Percentiles rank a stretch among this genome's conserved stretches.
Evolutionary conservation across 768 basidiomycete species (phyloP).

Genomic region (Agrocybe praecox): DNA sequence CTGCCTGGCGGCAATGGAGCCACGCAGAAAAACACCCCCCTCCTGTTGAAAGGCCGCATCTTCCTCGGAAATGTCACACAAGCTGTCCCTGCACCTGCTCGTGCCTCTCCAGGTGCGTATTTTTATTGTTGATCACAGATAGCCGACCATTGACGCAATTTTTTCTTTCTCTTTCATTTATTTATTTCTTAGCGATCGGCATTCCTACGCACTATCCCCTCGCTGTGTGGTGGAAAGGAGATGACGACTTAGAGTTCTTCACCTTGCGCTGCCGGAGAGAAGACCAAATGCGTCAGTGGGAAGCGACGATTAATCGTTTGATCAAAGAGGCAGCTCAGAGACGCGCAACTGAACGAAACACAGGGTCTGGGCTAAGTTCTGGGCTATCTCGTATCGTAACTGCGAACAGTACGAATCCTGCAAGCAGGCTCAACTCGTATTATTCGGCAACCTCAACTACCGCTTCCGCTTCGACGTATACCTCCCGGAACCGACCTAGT

Average conservation of each 20-base stretch:
- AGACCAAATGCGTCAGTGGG: slow-evolving; percentile 93
- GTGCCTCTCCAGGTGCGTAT: slow-evolving; percentile 60
- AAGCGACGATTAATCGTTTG: slow-evolving; percentile 83
- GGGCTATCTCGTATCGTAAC: slow-evolving; percentile 55
- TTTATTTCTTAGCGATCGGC: slow-evolving; percentile 42
- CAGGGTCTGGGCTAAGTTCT: slow-evolving; percentile 31
- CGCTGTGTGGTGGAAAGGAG: slow-evolving; percentile 93
- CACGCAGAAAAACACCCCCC: slow-evolving; percentile 75
- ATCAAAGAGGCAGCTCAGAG: slow-evolving; percentile 78
- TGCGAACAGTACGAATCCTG: slow-evolving; percentile 49
- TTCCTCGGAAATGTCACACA: slow-evolving; percentile 95
- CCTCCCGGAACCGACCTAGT: slow-evolving; percentile 29
- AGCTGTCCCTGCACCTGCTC: slow-evolving; percentile 63
- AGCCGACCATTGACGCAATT: slow-evolving; percentile 2
- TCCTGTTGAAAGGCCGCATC: slow-evolving; percentile 94
- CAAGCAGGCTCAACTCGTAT: slow-evolving; percentile 33
- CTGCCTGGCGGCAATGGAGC: slow-evolving; percentile 55
- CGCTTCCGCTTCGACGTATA: slow-evolving; percentile 28
- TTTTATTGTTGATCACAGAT: slow-evolving; percentile 9
- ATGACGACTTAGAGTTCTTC: slow-evolving; percentile 92
- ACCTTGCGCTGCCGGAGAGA: slow-evolving; percentile 91
- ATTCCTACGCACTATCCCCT: slow-evolving; percentile 71
- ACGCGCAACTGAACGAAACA: slow-evolving; percentile 62
- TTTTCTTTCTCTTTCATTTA: slow-evolving; percentile 1
- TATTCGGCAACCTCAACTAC: slow-evolving; percentile 22